These are phyloP conservation scores for Cutaneotrichosporon daszewskae DNA, from an alignment of 1,284 basidiomycete genomes.

Conservation along the genomic window DNA sequence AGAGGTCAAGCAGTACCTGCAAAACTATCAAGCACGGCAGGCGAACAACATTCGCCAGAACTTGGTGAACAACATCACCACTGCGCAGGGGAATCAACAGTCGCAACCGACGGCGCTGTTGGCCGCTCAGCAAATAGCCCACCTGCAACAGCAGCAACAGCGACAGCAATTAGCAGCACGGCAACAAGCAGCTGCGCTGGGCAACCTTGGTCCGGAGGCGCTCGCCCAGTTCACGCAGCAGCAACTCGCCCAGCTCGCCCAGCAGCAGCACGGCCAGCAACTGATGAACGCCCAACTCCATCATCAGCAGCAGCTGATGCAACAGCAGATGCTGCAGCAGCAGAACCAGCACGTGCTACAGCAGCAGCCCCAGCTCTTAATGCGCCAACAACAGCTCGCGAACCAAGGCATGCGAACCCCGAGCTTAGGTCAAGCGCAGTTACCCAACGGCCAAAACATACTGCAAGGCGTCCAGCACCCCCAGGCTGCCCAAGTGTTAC, in stretches of 20 bases:
- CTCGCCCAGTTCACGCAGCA: slow-evolving; percentile 14
- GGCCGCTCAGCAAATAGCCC: slow-evolving; percentile 21
- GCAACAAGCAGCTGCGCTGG: slow-evolving; percentile 14
- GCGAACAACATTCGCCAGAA: slow-evolving; percentile 10
- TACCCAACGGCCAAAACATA: slow-evolving; percentile 5
- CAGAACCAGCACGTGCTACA: slow-evolving; percentile 4
- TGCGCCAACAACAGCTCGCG: slow-evolving; percentile 16
- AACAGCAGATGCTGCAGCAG: slow-evolving; percentile 10
- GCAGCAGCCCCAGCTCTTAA: slow-evolving; percentile 10
- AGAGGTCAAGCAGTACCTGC: slow-evolving; percentile 16
- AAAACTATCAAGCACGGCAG: slow-evolving; percentile 13
- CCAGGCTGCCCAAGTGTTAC: slow-evolving; percentile 7
- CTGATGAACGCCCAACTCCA: slow-evolving; percentile 6
- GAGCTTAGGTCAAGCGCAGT: slow-evolving; percentile 9
- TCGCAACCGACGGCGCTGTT: slow-evolving; percentile 18
- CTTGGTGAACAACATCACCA: slow-evolving; percentile 6
- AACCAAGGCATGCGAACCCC: too few species aligned
- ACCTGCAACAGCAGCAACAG: slow-evolving; percentile 18
- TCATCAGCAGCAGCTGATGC: slow-evolving; percentile 5
- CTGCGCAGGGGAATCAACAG: slow-evolving; percentile 5
- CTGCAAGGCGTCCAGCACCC: slow-evolving; percentile 8
- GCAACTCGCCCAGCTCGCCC: slow-evolving; percentile 17
- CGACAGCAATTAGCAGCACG: slow-evolving; percentile 9
- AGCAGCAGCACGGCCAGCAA: slow-evolving; percentile 18
- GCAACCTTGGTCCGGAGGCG: slow-evolving; percentile 7